A percentile compares a stretch with the other conserved stretches of the same genome.
Conservation (phyloP, 2,329 filamentous ascomycete genomes). For the Gyromitra esculenta region DNA sequence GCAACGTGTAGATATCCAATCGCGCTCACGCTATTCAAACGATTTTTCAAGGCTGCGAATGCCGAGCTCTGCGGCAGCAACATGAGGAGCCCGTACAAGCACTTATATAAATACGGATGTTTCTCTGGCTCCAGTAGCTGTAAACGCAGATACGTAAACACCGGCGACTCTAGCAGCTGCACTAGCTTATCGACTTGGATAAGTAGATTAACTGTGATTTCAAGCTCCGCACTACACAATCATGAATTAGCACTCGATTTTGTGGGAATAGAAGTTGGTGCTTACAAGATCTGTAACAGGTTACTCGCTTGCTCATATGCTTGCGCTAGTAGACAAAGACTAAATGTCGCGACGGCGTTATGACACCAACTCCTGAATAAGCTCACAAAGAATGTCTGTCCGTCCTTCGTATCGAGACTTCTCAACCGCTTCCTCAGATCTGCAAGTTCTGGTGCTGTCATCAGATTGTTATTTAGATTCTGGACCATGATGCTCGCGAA, state of each 20-base stretch:
- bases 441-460: slow-evolving; percentile 91
- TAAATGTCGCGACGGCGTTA: slow-evolving; percentile 97
- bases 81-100: slow-evolving; percentile 96
- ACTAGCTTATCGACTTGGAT: slow-evolving; percentile 99
- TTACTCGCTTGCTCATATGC: slow-evolving; percentile 99
- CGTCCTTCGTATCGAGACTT: slow-evolving; percentile 92
- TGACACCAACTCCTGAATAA: slow-evolving; percentile 98
- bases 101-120: slow-evolving; percentile 95
- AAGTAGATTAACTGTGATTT: slow-evolving; percentile 98
- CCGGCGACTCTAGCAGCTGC: slow-evolving; percentile 93
- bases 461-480: slow-evolving; percentile 98
- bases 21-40: slow-evolving; percentile 94
- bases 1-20: slow-evolving; percentile 93
- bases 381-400: slow-evolving; percentile 92
- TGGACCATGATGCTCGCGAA: slow-evolving; percentile 99
- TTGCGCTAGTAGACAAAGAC: slow-evolving; percentile 90
- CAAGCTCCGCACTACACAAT: slow-evolving; percentile 79
- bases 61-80: slow-evolving; percentile 97
- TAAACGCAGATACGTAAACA: slow-evolving; percentile 95
- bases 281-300: slow-evolving; percentile 91
- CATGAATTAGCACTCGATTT: slow-evolving; percentile 57
- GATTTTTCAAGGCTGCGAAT: slow-evolving; percentile 95
- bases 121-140: slow-evolving; percentile 95
- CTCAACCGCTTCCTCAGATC: slow-evolving; percentile 89
- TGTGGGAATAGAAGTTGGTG: slow-evolving; percentile 40